Conservation (phyloP, 805 yeast species). For the Maudiozyma saulgeensis region DNA sequence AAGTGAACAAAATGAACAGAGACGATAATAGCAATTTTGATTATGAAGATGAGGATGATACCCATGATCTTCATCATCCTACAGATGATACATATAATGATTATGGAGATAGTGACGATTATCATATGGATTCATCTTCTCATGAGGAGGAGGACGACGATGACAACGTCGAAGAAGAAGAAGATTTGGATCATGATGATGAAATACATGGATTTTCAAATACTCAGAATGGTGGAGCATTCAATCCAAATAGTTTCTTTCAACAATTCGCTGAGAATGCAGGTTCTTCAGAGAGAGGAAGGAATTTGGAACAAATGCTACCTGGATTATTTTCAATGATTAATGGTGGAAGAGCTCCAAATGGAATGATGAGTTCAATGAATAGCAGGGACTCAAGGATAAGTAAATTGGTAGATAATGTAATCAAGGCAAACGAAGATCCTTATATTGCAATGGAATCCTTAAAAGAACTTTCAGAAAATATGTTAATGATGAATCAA, state of each 20-base stretch:
- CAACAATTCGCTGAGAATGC: neutral
- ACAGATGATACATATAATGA: neutral
- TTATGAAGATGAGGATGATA: slow-evolving; percentile 1
- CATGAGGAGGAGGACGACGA: slow-evolving; percentile 4
- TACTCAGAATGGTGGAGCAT: slow-evolving; percentile 15
- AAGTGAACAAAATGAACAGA: neutral
- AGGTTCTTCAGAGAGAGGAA: slow-evolving; percentile 6
- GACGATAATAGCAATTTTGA: neutral
- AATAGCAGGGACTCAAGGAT: slow-evolving; percentile 16
- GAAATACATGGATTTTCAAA: slow-evolving; percentile 10
- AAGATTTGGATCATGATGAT: slow-evolving; percentile 16
- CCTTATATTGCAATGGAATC: slow-evolving; percentile 55
- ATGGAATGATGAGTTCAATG: neutral
- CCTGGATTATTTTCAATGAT: slow-evolving; percentile 33
- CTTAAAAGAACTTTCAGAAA: slow-evolving; percentile 53
- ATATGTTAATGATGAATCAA: slow-evolving; percentile 59
- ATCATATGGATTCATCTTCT: neutral
- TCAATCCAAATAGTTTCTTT: neutral
- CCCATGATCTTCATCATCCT: too few relatives aligned
- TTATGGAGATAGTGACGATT: neutral
- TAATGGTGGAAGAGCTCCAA: slow-evolving; percentile 11
- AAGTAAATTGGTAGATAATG: slow-evolving; percentile 21
- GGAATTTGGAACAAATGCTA: slow-evolving; percentile 28
- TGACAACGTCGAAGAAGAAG: slow-evolving; percentile 15
- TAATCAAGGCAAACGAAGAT: slow-evolving; percentile 35